These are phyloP conservation scores for Pseudozyma hubeiensis DNA, from an alignment of 1,284 basidiomycete genomes.

Conservation along the genomic window DNA sequence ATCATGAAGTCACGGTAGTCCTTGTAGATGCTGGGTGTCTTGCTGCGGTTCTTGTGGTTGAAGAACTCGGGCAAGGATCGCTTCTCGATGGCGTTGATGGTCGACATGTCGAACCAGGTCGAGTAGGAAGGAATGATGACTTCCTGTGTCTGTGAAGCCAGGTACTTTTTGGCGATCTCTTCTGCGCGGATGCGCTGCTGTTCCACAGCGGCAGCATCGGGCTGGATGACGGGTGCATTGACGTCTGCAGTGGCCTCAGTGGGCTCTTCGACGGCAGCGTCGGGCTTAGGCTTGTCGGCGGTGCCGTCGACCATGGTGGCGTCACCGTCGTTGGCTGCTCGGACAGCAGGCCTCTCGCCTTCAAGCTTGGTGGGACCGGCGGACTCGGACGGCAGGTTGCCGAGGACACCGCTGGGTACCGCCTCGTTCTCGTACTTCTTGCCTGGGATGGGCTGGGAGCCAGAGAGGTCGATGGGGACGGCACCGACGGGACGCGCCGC, in stretches of 20 bases:
- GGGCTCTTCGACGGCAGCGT: constrained; percentile 75
- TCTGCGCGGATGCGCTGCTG: constrained; percentile 81
- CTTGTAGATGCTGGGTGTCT: constrained; percentile 97
- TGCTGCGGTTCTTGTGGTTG: constrained; percentile 85
- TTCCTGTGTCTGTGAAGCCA: constrained; percentile 91
- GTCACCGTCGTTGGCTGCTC: constrained; percentile 57
- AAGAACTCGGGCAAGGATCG: constrained; percentile 98
- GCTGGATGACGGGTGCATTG: constrained; percentile 42
- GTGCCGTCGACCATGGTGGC: constrained; percentile 54
- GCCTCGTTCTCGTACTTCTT: constrained; percentile 68
- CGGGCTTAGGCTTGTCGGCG: constrained; percentile 42
- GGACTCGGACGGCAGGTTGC: constrained; percentile 61
- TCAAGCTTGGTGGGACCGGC: constrained; percentile 31
- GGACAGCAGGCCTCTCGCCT: constrained; percentile 40
- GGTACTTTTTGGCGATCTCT: constrained; percentile 89
- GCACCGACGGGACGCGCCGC: constrained; percentile 62
- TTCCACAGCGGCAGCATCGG: constrained; percentile 81
- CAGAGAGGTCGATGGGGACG: constrained; percentile 63
- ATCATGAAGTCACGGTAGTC: constrained; percentile 99
- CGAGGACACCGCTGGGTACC: constrained; percentile 59
- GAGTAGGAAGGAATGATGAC: constrained; percentile 97
- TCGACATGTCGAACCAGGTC: constrained; percentile 96
- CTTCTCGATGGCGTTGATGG: constrained; percentile 90
- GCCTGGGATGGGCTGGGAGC: constrained; percentile 63
- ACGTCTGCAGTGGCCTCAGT: constrained; percentile 79